Conservation (phyloP, 257 asterid genomes). For the Solanum infundibuliforme region DNA sequence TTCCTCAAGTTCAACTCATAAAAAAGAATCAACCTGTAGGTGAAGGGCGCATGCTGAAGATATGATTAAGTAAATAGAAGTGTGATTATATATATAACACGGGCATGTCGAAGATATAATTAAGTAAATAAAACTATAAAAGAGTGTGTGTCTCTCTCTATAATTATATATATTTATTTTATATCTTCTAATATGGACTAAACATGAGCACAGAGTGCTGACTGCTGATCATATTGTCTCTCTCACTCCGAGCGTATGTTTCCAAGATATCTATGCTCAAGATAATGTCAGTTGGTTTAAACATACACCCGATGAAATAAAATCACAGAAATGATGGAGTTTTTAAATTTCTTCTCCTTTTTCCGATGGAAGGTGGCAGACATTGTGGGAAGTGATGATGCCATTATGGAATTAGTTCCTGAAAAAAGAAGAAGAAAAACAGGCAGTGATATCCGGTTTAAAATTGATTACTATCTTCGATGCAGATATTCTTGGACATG, state of each 20-base stretch:
- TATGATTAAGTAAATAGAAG: neutral
- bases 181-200: neutral
- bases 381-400: neutral
- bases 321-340: neutral
- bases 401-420: neutral
- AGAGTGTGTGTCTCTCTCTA: neutral
- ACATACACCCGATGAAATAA: too few relatives aligned
- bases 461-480: neutral
- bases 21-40: neutral
- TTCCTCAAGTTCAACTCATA: neutral
- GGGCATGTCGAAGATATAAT: neutral
- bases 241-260: neutral
- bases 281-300: neutral
- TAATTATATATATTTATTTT: too few relatives aligned
- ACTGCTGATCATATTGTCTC: neutral
- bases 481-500: constrained; percentile 89
- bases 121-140: too few relatives aligned
- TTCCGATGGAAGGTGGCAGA: neutral
- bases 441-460: neutral
- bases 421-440: neutral
- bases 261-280: neutral
- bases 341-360: neutral
- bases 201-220: neutral
- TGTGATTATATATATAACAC: too few relatives aligned
- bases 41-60: neutral